Conservation (phyloP, 2,329 filamentous ascomycete species). For the Verticillium nonalfalfae region DNA sequence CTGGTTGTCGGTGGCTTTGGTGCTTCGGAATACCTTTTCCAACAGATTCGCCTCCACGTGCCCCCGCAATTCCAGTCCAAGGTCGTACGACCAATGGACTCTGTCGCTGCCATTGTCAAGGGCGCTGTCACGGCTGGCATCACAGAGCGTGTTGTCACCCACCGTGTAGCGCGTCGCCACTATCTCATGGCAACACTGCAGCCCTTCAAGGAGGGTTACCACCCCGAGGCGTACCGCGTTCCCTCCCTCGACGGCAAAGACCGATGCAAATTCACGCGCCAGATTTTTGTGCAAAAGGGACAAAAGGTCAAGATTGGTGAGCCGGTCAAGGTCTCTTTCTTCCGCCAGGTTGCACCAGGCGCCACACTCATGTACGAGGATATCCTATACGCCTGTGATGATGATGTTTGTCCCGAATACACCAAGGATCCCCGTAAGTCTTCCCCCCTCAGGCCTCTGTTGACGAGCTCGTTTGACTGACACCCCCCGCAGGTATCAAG, state of each 20-base stretch:
- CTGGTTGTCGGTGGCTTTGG: conserved; percentile 97
- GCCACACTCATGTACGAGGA: conserved; percentile 99
- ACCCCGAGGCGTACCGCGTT: conserved; percentile 96
- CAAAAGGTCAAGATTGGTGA: conserved; percentile 99
- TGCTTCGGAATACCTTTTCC: conserved; percentile 97
- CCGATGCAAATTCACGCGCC: conserved; percentile 95
- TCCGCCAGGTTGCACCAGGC: conserved; percentile 93
- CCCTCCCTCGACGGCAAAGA: conserved; percentile 96
- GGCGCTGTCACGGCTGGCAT: conserved; percentile 97
- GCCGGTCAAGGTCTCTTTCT: conserved; percentile 97
- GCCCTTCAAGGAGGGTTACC: conserved; percentile 97
- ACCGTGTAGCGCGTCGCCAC: conserved; percentile 92
- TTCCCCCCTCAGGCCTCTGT: background rate
- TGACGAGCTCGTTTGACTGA: background rate
- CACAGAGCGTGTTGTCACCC: conserved; percentile 92
- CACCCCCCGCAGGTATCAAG: conserved; percentile 70
- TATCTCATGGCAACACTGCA: conserved; percentile 99
- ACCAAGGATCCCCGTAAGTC: conserved; percentile 97
- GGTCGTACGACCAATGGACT: conserved; percentile 98
- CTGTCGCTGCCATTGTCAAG: conserved; percentile 96
- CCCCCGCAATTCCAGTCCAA: conserved; percentile 98
- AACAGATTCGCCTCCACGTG: conserved; percentile 98
- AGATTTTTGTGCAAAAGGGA: conserved; percentile 98
- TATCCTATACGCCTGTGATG: conserved; percentile 94
- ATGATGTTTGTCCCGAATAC: conserved; percentile 96